These are phyloP conservation scores for Boechera stricta DNA, from an alignment of 345 rosid genomes.

Conservation along the genomic window DNA sequence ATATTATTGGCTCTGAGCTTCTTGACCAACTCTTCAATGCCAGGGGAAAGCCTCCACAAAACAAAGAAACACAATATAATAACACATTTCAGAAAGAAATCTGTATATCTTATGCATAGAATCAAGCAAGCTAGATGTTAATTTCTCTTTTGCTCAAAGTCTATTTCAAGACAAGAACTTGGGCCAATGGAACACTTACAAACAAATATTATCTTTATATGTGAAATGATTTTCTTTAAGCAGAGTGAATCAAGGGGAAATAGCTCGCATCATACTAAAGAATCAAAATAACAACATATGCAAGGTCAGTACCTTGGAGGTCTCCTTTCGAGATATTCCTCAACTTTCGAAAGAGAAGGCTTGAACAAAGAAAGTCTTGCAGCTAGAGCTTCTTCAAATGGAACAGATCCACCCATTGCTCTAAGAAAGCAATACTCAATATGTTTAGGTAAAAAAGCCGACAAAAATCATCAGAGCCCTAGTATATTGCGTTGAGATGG, in stretches of 20 bases:
- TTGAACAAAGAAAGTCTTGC: conserved; percentile 85
- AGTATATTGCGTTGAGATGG: neutral
- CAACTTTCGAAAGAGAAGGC: conserved; percentile 78
- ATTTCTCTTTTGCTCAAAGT: conserved; percentile 23
- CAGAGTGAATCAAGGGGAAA: conserved; percentile 20
- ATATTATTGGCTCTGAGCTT: conserved; percentile 70
- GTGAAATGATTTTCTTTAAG: neutral
- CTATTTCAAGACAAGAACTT: conserved; percentile 14
- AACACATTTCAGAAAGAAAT: conserved; percentile 7
- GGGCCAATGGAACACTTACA: conserved; percentile 5
- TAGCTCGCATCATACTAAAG: conserved; percentile 13
- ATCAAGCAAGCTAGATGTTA: conserved; percentile 27
- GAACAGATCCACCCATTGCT: conserved; percentile 97
- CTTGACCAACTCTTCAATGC: conserved; percentile 76
- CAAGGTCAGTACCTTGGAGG: conserved; percentile 73
- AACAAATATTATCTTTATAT: neutral
- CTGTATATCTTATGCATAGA: conserved; percentile 19
- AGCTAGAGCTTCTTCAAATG: conserved; percentile 94
- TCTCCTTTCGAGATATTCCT: conserved; percentile 71
- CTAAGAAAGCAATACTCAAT: conserved; percentile 46
- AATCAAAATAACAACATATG: neutral
- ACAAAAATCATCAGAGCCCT: conserved; percentile 23
- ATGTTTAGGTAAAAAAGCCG: conserved; percentile 12
- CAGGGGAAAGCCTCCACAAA: conserved; percentile 74
- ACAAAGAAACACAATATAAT: conserved; percentile 11